These are phyloP conservation scores for Colletotrichum liaoningense DNA, from an alignment of 2,329 filamentous ascomycete species.

Conservation along the genomic window DNA sequence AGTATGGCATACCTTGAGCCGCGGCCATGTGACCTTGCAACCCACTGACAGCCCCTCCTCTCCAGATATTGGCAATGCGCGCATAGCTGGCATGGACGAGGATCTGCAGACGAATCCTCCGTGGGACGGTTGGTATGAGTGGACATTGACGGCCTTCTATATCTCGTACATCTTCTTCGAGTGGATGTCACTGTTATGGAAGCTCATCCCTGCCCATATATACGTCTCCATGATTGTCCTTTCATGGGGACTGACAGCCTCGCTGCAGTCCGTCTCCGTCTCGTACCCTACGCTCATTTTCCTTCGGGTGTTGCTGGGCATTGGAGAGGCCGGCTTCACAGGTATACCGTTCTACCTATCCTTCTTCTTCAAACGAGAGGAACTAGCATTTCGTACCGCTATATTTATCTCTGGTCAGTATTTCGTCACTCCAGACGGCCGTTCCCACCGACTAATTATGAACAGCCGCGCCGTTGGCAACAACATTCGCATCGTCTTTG, in stretches of 20 bases:
- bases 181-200: constrained; percentile 74
- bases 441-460: constrained; percentile 51
- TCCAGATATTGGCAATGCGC: constrained; percentile 71
- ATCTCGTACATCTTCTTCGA: constrained; percentile 72
- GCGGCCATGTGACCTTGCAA: background rate
- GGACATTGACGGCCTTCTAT: constrained; percentile 72
- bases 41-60: constrained; percentile 8
- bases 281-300: constrained; percentile 71
- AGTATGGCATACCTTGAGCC: constrained; percentile 63
- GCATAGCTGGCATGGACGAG: constrained; percentile 71
- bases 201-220: constrained; percentile 68
- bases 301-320: constrained; percentile 67
- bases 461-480: constrained; percentile 83
- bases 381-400: constrained; percentile 87
- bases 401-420: constrained; percentile 80
- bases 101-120: constrained; percentile 66
- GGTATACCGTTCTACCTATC: constrained; percentile 73
- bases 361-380: constrained; percentile 73
- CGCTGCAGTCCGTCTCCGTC: constrained; percentile 74
- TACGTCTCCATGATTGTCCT: constrained; percentile 73
- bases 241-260: constrained; percentile 83
- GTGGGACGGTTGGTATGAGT: constrained; percentile 65
- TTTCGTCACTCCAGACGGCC: background rate
- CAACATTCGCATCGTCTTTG: constrained; percentile 82
- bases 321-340: constrained; percentile 74